Base-by-base conservation (phyloP, 306 rosid species). In the Myrica gale region DNA sequence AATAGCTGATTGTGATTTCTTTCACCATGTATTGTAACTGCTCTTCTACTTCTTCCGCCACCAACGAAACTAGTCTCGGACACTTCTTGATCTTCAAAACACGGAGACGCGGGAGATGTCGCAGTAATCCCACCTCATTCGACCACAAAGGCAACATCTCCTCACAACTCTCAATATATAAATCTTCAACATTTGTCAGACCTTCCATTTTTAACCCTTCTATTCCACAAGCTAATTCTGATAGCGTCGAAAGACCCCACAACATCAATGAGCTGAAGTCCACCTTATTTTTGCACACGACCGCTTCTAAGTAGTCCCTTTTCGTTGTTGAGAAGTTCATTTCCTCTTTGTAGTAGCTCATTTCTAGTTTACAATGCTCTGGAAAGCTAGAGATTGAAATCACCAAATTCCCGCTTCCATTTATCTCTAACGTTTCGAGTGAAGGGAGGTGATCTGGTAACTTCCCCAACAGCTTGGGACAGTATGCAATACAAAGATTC, bases 371-470 rank as follows among this genome's bases (percentile, higher is more conserved):
- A 37, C 68, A 62, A 5, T 1, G 20, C 10, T 5, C 19, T 6
- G 68, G 68, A 62, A 62, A 62, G 9, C 20, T 62, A 12, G 45
- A 62, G 15, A 37, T 39, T 62, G 68, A 13, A 62, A 62, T 46
- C n/a, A 19, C 73, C 53, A 69, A 32, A 12, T 13, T 10, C n/a
- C 4, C 1, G 48, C 44, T 48, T 1, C 20, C 5, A 19, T 5
- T 0, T 20, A 69, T 26, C 42, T 5, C 3, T 23, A 76, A 20
- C 4, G 55, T 37, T 68, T 39, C 2, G 9, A 53, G 4, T 26
- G 44, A 53, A 7, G 71, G 51, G 7, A 77, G 50, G 12, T 67
- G 11, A 21, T 43, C 42, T 20, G 79, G 74, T 54, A 76, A 32
- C 15, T 2, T 26, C 9, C 42, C 67, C 42, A 54, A 20, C 67